These are phyloP conservation scores for Pseudopediastrum boryanum DNA, from an alignment of 139 green algal genomes.

Conservation along the genomic window DNA sequence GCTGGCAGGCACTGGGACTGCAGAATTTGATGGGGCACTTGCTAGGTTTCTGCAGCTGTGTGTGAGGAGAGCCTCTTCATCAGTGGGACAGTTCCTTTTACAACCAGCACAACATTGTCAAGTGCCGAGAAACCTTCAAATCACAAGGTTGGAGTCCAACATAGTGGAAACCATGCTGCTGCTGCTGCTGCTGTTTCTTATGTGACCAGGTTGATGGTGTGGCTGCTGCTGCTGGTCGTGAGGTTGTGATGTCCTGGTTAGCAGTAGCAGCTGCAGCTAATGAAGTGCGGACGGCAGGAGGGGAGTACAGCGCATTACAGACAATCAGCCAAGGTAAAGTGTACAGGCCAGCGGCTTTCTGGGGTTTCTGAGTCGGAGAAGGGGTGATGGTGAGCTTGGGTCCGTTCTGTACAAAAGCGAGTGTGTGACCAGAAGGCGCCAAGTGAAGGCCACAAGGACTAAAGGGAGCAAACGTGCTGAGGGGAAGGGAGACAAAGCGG, in stretches of 20 bases:
- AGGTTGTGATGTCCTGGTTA: conserved; percentile 60
- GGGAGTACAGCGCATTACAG: conserved; percentile 44
- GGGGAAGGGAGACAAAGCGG: not conserved
- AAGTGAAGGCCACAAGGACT: not conserved
- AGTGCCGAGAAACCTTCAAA: not conserved
- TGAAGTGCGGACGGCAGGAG: conserved; percentile 33
- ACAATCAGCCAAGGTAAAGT: not conserved
- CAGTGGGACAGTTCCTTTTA: not conserved
- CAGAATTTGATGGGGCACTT: too few relatives aligned
- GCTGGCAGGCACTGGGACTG: too few relatives aligned
- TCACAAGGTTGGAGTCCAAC: not conserved
- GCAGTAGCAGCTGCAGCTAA: conserved; percentile 45
- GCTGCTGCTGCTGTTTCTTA: not conserved
- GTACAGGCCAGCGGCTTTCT: not conserved
- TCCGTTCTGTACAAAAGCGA: not conserved
- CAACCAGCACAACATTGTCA: not conserved
- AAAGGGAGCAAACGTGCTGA: not conserved
- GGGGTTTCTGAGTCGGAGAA: not conserved
- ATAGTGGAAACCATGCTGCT: not conserved
- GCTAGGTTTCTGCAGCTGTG: too few relatives aligned
- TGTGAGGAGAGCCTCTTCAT: too few relatives aligned
- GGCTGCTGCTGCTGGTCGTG: conserved; percentile 26
- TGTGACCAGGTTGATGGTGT: conserved; percentile 11
- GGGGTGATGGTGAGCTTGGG: not conserved
- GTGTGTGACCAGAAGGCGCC: conserved; percentile 28